Base-by-base conservation (phyloP, 768 basidiomycete genomes). In the Boletus reticuloceps region DNA sequence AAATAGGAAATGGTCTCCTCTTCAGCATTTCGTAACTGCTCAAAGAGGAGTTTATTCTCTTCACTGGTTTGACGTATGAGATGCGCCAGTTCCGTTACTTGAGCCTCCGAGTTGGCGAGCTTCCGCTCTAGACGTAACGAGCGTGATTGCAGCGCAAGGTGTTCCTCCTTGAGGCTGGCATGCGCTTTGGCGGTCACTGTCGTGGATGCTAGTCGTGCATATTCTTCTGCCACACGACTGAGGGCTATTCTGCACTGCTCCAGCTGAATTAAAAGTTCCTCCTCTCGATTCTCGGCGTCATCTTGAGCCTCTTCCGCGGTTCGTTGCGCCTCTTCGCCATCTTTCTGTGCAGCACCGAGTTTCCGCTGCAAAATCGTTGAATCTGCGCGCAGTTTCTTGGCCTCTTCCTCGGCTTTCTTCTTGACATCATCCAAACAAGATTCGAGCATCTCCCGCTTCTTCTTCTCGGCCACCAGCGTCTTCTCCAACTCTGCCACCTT, bases 81-180 rank as follows among this genome's bases (percentile, higher is more conserved):
- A 55, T 81, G 72, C 2, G 82, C 82, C 9, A 91, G 72, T 56
- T 89, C 87, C 13, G 74, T 67, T 20, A 87, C 84, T 64, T 90
- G 87, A 17, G 72, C 82, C 52, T 89, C 84, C 6, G 86, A 75
- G 62, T 86, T 87, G 39, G 81, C 82, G 14, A 89, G 73, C 67
- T 85, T 88, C 55, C 88, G 82, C 60, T 87, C 82, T 13, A 89
- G 71, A 29, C 86, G 82, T 27, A 76, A 67, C 25, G 74, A 69
- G 9, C 74, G 78, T 11, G 80, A 58, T 51, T 78, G 77, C 31
- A 78, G 56, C 5, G 67, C 58, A 2, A 69, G 51, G 54, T 78
- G 69, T 29, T 78, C 73, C 32, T 73, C 69, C 64, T 75, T 74
- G 36, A 86, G 73, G 8, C 63, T 58, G 19, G 64, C 63, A 56